Evolutionary conservation across 768 basidiomycete species (phyloP).

Genomic region (Naganishia vaughanmartiniae): DNA sequence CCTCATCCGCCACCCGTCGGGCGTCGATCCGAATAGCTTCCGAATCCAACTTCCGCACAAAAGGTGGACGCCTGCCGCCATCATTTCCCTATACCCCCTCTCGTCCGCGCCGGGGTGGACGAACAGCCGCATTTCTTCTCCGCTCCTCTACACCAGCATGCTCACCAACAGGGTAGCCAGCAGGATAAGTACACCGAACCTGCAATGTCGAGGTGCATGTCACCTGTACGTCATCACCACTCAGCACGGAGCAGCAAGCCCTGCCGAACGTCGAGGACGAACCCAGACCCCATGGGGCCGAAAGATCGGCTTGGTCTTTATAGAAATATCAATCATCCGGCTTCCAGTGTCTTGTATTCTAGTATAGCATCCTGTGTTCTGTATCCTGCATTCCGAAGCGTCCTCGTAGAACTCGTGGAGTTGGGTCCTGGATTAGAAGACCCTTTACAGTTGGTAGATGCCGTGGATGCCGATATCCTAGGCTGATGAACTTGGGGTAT

Average conservation of each 20-base stretch:
- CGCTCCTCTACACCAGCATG: too few species aligned
- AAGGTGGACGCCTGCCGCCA: neutral
- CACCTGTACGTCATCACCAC: neutral
- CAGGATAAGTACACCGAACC: too few species aligned
- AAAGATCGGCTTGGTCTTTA: neutral
- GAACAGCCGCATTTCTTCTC: too few species aligned
- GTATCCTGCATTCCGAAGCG: neutral
- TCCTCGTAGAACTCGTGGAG: neutral
- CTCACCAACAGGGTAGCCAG: too few species aligned
- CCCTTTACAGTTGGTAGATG: neutral
- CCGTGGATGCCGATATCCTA: slow-evolving; percentile 13
- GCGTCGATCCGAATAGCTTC: neutral
- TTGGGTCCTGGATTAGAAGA: neutral
- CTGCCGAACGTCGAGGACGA: neutral
- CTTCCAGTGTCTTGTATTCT: neutral
- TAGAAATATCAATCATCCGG: neutral
- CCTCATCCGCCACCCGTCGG: neutral
- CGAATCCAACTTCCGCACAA: neutral
- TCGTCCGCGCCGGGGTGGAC: neutral
- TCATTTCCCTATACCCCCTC: neutral
- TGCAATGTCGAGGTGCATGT: neutral
- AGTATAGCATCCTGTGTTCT: too few species aligned
- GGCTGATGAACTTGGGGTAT: neutral
- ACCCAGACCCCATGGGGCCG: neutral
- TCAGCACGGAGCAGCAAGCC: neutral